These are phyloP conservation scores for Strobilomyces dryophilus DNA, from an alignment of 768 basidiomycete species.

Conservation along the genomic window DNA sequence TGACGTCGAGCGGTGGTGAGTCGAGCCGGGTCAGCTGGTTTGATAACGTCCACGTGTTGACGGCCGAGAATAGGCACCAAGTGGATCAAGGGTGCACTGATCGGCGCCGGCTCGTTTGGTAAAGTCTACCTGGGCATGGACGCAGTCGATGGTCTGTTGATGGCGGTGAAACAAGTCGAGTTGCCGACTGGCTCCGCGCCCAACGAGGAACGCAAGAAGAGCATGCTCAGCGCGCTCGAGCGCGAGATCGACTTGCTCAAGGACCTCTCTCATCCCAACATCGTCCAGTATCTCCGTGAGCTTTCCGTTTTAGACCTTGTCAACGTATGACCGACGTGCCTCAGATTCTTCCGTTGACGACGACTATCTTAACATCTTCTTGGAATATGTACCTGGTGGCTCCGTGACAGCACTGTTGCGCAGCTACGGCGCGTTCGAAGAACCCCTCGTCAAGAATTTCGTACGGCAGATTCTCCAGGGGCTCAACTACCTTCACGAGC, in stretches of 20 bases:
- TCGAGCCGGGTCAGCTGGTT: conserved; percentile 9
- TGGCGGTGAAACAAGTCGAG: conserved; percentile 98
- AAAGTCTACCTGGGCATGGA: conserved; percentile 97
- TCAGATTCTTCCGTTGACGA: conserved; percentile 92
- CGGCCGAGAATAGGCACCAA: conserved; percentile 59
- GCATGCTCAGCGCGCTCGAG: conserved; percentile 88
- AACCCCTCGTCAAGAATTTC: conserved; percentile 87
- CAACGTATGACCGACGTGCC: background rate
- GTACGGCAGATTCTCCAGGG: conserved; percentile 89
- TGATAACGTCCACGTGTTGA: background rate
- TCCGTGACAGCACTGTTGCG: conserved; percentile 86
- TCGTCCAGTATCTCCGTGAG: conserved; percentile 96
- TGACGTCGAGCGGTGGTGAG: conserved; percentile 52
- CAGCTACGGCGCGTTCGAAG: conserved; percentile 94
- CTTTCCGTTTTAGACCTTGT: conserved; percentile 6
- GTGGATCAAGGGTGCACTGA: conserved; percentile 96
- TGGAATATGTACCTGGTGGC: conserved; percentile 95
- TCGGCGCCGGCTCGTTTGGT: conserved; percentile 92
- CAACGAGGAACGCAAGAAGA: conserved; percentile 90
- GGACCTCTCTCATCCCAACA: conserved; percentile 90
- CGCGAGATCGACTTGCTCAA: conserved; percentile 93
- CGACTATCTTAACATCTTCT: conserved; percentile 89
- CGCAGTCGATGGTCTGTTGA: conserved; percentile 80
- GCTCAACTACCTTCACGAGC: conserved; percentile 85
- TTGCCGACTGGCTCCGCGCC: conserved; percentile 77